phyloP scores from a whole-genome alignment of 305 asterid genomes.

The Solanum hybrid region DNA sequence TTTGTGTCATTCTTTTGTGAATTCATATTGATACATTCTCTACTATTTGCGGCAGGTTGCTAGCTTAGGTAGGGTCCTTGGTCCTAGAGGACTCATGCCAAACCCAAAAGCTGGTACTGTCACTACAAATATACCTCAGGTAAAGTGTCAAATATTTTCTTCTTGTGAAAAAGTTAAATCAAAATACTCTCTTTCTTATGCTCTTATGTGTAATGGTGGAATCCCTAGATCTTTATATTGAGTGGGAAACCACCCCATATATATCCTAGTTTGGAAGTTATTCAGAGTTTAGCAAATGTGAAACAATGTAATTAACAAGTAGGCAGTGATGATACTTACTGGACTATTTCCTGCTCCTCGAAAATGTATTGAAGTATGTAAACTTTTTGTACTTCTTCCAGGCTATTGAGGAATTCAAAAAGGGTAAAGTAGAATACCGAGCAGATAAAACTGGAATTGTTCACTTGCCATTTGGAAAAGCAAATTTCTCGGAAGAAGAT shows the following conservation, averaged over 20 bases:
- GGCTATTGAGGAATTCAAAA: conserved; percentile 96
- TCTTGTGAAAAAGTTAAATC: background rate
- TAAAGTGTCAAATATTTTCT: conserved; percentile 14
- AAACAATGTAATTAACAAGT: background rate
- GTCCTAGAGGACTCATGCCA: conserved; percentile 97
- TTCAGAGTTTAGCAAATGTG: background rate
- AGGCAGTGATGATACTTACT: background rate
- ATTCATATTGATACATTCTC: conserved; percentile 2
- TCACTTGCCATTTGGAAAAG: conserved; percentile 91
- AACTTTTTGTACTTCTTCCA: conserved; percentile 18
- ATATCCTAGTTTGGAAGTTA: background rate
- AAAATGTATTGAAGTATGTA: background rate
- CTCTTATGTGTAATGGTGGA: background rate
- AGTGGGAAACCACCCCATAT: background rate
- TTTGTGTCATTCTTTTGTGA: background rate
- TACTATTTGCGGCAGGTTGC: conserved; percentile 58
- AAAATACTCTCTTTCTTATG: background rate
- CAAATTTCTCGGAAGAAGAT: conserved; percentile 81
- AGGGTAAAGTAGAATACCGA: conserved; percentile 91
- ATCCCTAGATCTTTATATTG: background rate
- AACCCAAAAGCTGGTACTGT: conserved; percentile 98
- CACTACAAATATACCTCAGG: conserved; percentile 93
- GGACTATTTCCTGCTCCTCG: background rate
- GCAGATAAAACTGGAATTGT: conserved; percentile 99
- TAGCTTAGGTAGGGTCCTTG: conserved; percentile 73